These are phyloP conservation scores for Alternaria alternata DNA, from an alignment of 2,329 filamentous ascomycete species.

Conservation along the genomic window DNA sequence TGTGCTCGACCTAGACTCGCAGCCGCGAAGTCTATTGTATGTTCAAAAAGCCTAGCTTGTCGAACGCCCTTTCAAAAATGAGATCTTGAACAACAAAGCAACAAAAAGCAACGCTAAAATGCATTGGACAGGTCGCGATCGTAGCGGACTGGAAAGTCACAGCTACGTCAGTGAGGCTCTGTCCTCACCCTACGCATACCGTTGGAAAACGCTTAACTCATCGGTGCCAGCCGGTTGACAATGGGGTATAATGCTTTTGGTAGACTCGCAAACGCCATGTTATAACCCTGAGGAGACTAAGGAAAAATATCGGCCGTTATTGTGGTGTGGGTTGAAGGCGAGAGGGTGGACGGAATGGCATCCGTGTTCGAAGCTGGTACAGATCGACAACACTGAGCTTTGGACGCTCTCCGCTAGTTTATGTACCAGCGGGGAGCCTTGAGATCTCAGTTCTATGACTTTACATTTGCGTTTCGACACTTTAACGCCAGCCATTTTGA, in stretches of 20 bases:
- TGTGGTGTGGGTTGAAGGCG: background rate
- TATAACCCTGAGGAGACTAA: conserved; percentile 14
- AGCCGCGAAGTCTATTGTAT: conserved; percentile 9
- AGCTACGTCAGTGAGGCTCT: conserved; percentile 14
- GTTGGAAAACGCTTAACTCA: conserved; percentile 17
- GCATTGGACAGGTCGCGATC: conserved; percentile 13
- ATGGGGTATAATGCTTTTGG: conserved; percentile 26
- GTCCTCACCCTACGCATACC: conserved; percentile 13
- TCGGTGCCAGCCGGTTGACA: conserved; percentile 29
- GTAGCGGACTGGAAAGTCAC: conserved; percentile 4
- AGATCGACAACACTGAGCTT: background rate
- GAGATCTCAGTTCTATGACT: background rate
- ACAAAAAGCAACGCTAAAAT: conserved; percentile 6
- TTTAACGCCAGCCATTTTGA: conserved; percentile 30
- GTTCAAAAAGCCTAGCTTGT: conserved; percentile 1
- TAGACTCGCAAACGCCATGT: conserved; percentile 12
- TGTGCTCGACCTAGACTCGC: background rate
- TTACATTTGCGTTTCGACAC: conserved; percentile 10
- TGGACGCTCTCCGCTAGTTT: background rate
- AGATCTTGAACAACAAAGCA: background rate
- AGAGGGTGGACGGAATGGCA: background rate
- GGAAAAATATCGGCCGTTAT: conserved; percentile 11
- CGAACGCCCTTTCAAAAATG: conserved; percentile 4
- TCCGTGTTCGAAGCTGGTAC: background rate
- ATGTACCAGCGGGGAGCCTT: background rate